Conservation (phyloP, 345 rosid genomes). For the Jatropha curcas region DNA sequence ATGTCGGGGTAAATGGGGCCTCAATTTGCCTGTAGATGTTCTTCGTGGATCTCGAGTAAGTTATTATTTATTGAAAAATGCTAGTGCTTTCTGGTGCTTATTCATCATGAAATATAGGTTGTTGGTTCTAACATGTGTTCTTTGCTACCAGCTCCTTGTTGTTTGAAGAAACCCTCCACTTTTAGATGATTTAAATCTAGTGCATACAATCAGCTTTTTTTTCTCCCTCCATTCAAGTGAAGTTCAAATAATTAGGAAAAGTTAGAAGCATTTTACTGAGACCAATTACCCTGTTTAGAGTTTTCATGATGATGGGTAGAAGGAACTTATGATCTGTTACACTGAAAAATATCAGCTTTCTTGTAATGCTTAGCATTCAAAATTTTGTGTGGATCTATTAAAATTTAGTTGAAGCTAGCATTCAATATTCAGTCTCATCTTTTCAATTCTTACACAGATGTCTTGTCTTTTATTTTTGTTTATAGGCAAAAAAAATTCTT, state of each 20-base stretch:
- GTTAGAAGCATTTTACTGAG: background rate
- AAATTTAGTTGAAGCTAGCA: background rate
- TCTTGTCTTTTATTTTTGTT: slow-evolving; percentile 7
- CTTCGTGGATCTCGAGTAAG: slow-evolving; percentile 58
- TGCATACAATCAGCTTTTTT: background rate
- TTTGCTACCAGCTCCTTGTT: background rate
- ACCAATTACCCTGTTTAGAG: background rate
- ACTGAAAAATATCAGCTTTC: background rate
- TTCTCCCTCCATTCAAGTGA: background rate
- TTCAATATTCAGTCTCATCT: background rate
- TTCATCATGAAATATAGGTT: background rate
- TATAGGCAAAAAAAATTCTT: slow-evolving; percentile 41
- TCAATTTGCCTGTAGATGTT: slow-evolving; percentile 47
- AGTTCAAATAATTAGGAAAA: background rate
- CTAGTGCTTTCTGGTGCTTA: slow-evolving; percentile 1
- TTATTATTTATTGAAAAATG: slow-evolving; percentile 5
- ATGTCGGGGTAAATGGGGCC: slow-evolving; percentile 48
- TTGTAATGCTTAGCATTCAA: background rate
- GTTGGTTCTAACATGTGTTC: background rate
- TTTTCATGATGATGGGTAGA: background rate
- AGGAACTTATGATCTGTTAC: background rate
- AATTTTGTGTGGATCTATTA: background rate
- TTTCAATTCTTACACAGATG: slow-evolving; percentile 4
- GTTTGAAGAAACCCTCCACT: too few relatives aligned
- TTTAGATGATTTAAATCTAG: background rate